phyloP scores from a whole-genome alignment of 345 rosid species.

The Arabidopsis suecica region DNA sequence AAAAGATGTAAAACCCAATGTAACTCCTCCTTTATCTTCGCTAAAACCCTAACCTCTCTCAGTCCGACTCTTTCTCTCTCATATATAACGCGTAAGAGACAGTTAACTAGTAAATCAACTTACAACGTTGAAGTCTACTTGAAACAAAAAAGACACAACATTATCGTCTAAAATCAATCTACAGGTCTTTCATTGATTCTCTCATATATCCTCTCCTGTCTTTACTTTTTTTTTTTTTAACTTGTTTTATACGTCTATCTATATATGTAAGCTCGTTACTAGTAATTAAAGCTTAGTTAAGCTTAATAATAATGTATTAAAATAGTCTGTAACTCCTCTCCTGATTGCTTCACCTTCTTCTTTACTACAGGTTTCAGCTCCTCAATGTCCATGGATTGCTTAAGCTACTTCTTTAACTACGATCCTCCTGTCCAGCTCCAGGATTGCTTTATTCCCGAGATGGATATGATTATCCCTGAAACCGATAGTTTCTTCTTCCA shows the following conservation, averaged over 20 bases:
- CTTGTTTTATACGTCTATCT: background rate
- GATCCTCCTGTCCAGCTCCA: slow-evolving; percentile 45
- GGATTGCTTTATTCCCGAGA: slow-evolving; percentile 39
- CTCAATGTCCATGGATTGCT: slow-evolving; percentile 40
- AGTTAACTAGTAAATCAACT: slow-evolving; percentile 33
- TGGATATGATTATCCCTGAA: slow-evolving; percentile 42
- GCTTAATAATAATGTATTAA: slow-evolving; percentile 10
- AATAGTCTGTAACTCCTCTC: slow-evolving; percentile 28
- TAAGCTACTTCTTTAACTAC: slow-evolving; percentile 39
- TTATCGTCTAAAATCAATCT: slow-evolving; percentile 26
- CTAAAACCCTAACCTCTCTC: slow-evolving; percentile 27
- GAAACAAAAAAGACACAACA: slow-evolving; percentile 37
- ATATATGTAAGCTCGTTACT: slow-evolving; percentile 22
- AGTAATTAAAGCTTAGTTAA: slow-evolving; percentile 25
- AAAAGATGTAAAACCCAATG: slow-evolving; percentile 17
- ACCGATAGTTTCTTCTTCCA: slow-evolving; percentile 29
- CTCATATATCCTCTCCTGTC: slow-evolving; percentile 37
- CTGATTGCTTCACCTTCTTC: slow-evolving; percentile 41
- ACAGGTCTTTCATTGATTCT: slow-evolving; percentile 32
- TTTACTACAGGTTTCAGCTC: slow-evolving; percentile 34
- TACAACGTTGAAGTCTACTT: slow-evolving; percentile 38
- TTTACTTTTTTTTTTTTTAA: slow-evolving; percentile 15
- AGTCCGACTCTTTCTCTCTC: slow-evolving; percentile 8
- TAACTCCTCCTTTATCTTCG: slow-evolving; percentile 41
- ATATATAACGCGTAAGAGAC: slow-evolving; percentile 32